Percentiles rank a stretch among this genome's conserved stretches.
Evolutionary conservation across 441 rosid genomes (phyloP).

Genomic region (Populus hybrid): DNA sequence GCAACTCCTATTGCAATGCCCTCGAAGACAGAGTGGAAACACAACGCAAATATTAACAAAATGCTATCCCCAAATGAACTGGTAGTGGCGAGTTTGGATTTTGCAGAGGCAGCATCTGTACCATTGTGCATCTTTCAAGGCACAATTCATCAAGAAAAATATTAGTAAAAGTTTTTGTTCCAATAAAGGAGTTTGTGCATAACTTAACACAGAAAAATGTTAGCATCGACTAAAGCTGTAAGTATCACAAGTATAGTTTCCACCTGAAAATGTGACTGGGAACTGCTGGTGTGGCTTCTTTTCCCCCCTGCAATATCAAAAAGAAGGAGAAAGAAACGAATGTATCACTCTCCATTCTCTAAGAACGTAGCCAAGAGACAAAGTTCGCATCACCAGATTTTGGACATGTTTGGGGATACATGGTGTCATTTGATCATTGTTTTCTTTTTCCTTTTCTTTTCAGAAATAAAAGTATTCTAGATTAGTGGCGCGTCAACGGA

Average conservation of each 20-base stretch:
- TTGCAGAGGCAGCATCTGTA: conserved; percentile 1
- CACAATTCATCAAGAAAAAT: neutral
- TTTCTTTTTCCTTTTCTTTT: too few relatives aligned
- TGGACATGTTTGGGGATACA: neutral
- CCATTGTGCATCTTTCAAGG: conserved; percentile 15
- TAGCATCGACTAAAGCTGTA: neutral
- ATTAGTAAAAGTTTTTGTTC: neutral
- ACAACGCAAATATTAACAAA: conserved; percentile 62
- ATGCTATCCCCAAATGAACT: conserved; percentile 68
- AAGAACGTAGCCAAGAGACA: too few relatives aligned
- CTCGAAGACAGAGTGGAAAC: conserved; percentile 86
- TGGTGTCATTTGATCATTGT: neutral
- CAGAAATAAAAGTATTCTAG: neutral
- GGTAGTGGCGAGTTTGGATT: conserved; percentile 16
- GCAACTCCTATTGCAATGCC: conserved; percentile 86
- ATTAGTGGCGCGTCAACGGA: too few relatives aligned
- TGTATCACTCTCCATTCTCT: neutral
- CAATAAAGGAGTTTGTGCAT: neutral
- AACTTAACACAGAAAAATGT: neutral
- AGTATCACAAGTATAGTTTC: too few relatives aligned
- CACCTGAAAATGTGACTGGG: conserved; percentile 23
- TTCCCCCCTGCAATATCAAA: conserved; percentile 31
- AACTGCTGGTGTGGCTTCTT: conserved; percentile 15
- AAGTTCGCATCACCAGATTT: neutral
- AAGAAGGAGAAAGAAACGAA: neutral